phyloP scores from a whole-genome alignment of 345 rosid genomes.

The Syzygium aqueum region DNA sequence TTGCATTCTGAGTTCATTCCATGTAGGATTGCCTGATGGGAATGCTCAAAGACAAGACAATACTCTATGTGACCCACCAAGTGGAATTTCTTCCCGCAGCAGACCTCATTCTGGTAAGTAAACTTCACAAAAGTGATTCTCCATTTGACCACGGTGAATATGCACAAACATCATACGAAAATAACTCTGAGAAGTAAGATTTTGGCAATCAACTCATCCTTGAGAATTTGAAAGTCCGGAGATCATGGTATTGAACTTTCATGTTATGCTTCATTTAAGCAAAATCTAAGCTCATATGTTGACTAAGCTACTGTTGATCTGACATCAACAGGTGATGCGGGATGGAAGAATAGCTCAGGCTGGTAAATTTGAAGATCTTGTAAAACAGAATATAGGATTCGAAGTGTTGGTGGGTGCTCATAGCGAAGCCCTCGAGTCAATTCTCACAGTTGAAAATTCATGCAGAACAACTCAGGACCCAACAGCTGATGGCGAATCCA shows the following conservation, averaged over 20 bases:
- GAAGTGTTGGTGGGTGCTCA: conserved; percentile 92
- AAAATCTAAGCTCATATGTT: background rate
- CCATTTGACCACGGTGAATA: background rate
- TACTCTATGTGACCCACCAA: conserved; percentile 89
- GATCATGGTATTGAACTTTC: background rate
- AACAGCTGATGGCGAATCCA: conserved; percentile 21
- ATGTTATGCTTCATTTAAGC: background rate
- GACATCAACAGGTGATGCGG: conserved; percentile 64
- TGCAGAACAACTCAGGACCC: conserved; percentile 33
- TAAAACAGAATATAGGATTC: conserved; percentile 75
- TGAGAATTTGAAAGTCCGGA: background rate
- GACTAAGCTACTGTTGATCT: background rate
- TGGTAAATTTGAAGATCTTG: conserved; percentile 62
- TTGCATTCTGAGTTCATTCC: background rate
- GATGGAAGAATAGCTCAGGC: conserved; percentile 86
- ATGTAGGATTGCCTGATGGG: conserved; percentile 87
- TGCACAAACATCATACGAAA: background rate
- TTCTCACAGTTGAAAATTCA: conserved; percentile 48
- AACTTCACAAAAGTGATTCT: background rate
- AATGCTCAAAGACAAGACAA: conserved; percentile 62
- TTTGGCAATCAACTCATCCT: background rate
- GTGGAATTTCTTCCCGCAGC: conserved; percentile 98
- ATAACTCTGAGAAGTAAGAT: background rate
- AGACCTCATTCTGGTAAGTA: conserved; percentile 78
- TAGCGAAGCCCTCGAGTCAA: conserved; percentile 63